Base-by-base conservation (phyloP, 1,284 basidiomycete genomes). In the Cyathus pygmaeus region DNA sequence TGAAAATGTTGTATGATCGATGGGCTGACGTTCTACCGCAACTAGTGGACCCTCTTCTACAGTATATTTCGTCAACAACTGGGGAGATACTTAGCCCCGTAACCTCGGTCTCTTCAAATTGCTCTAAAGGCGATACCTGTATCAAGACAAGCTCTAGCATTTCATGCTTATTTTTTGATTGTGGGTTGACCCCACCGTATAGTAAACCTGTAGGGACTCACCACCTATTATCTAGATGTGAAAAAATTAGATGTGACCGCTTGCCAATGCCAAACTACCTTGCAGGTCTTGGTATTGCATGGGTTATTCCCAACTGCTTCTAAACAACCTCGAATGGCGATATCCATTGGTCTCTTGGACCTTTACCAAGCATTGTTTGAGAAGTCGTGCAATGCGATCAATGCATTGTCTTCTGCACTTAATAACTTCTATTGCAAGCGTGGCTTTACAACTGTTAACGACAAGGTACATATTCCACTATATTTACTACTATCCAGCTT, bases 281-380 rank as follows among this genome's bases (percentile, higher is more conserved):
- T 56, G 1, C 63, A 68, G 33, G 53, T 63, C 11, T 63, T 72
- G 5, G 55, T 69, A 6, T 21, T 11, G 6, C 36, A 65, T 56
- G 65, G 69, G 13, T 47, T 70, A 11, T 72, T 72, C 51, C 71
- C 69, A 21, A 68, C 65, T 9, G 55, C 68, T 23, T 68, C 71
- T 5, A 57, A 53, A 7, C 55, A 68, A 21, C 61, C 65, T 4
- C 51, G 61, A 2, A 68, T 65, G 41, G 66, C 69, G 1, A 46
- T 72, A 2, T 69, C 69, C 2, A 60, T 68, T n/a, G 57, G 67
- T 13, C 57, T 70, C 0, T 56, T 72, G 1, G 58, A 66, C 27
- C 68, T 72, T 36, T 71, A 71, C 46, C 56, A 51, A 2, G 62
- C 66, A 0, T 44, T 72, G 2, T 72, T 71, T 52, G 63, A 71